Evolutionary conservation across 1,284 basidiomycete species (phyloP).

Genomic region (Mycena sp.): DNA sequence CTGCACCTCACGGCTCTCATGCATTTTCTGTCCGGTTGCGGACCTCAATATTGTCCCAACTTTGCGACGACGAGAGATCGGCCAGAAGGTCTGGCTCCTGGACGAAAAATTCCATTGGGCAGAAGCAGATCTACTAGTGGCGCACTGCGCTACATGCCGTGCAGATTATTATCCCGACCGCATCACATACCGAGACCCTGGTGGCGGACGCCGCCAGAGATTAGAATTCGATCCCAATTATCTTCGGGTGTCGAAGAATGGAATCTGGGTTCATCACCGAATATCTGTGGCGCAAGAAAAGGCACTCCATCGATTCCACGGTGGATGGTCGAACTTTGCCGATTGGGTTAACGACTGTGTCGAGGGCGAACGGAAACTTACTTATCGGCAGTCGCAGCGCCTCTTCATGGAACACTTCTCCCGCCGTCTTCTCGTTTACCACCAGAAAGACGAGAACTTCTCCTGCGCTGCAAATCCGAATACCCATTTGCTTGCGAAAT

Average conservation of each 20-base stretch:
- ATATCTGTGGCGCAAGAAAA: slow-evolving; percentile 26
- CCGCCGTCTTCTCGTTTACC: slow-evolving; percentile 24
- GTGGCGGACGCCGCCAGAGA: not conserved
- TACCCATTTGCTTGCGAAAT: not conserved
- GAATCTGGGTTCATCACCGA: slow-evolving; percentile 21
- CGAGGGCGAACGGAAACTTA: not conserved
- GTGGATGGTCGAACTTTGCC: slow-evolving; percentile 29
- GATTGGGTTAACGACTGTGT: not conserved
- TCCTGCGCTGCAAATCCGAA: slow-evolving; percentile 18
- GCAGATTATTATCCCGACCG: slow-evolving; percentile 27
- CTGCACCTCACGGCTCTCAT: not conserved
- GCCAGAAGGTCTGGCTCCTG: slow-evolving; percentile 12
- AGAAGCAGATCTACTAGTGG: not conserved
- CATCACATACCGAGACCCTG: not conserved
- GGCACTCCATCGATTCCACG: slow-evolving; percentile 22
- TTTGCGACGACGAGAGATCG: not conserved
- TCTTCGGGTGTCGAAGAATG: slow-evolving; percentile 25
- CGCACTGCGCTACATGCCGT: slow-evolving; percentile 6
- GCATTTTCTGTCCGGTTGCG: slow-evolving; percentile 9
- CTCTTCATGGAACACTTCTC: slow-evolving; percentile 30
- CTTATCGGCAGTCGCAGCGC: slow-evolving; percentile 15
- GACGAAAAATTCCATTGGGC: slow-evolving; percentile 12
- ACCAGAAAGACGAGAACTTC: slow-evolving; percentile 13
- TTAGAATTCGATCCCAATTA: slow-evolving; percentile 17
- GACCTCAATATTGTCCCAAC: slow-evolving; percentile 10